Conservation (phyloP, 83 land plant species). For the Diphasiastrum complanatum region DNA sequence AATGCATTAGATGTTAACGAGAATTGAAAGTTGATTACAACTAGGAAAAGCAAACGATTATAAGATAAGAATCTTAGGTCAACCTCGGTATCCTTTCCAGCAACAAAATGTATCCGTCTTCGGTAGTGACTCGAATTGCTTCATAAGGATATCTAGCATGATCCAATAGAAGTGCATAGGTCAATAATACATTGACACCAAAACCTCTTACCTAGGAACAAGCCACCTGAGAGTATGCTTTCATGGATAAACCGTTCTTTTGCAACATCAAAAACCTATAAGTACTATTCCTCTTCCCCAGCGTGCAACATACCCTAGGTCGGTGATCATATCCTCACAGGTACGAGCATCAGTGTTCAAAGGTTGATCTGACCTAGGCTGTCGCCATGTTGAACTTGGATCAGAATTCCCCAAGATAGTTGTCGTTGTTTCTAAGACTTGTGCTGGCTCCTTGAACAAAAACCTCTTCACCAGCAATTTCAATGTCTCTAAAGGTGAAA, state of each 20-base stretch:
- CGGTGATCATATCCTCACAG: conserved; percentile 86
- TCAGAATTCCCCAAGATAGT: conserved; percentile 61
- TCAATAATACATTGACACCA: no score
- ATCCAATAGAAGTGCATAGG: background rate
- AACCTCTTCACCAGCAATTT: conserved; percentile 34
- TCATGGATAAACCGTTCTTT: background rate
- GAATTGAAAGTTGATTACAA: background rate
- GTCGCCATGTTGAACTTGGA: conserved; percentile 46
- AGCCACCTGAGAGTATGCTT: no score
- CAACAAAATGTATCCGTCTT: conserved; percentile 87
- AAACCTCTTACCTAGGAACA: no score
- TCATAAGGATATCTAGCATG: conserved; percentile 88
- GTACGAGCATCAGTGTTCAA: conserved; percentile 91
- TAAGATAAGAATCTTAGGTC: background rate
- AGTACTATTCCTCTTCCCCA: conserved; percentile 7
- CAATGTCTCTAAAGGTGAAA: conserved; percentile 60
- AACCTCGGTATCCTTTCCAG: conserved; percentile 97
- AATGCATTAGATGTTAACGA: background rate
- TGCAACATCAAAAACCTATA: background rate
- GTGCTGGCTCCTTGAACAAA: conserved; percentile 11
- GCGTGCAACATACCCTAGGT: conserved; percentile 58
- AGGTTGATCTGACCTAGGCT: conserved; percentile 35
- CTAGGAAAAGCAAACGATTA: no score
- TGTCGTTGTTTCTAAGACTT: conserved; percentile 9
- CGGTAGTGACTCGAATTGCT: conserved; percentile 76